Base-by-base conservation (phyloP, 495 filamentous ascomycete species). In the Hypoxylon crocopeplum region DNA sequence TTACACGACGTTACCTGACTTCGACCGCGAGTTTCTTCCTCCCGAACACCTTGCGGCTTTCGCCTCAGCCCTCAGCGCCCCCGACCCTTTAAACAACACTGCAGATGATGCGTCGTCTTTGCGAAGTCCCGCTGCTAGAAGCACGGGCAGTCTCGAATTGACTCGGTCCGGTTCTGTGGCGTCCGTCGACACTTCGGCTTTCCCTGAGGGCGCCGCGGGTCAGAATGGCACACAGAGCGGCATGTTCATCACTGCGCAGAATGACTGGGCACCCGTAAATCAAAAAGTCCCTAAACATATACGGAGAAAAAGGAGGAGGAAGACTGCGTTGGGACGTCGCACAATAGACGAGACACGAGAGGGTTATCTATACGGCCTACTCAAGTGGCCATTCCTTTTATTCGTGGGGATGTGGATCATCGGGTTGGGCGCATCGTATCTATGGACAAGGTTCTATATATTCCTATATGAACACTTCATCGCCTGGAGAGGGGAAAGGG, bases 331-430 rank as follows among this genome's bases (percentile, higher is more conserved):
- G 3, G 74, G 76, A 13, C 59, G 68, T 10, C 79, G 88, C 45
- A 86, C 85, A 46, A 90, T 85, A 57, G 94, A 98, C 70, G 94
- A 98, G 73, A 97, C 93, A 2, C 79, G 94, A 41, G 94, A 98
- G 74, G 94, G 94, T 0, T 91, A 93, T 62, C 80, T 95, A 11
- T 98, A 98, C 70, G 82, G 80, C 1, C 67, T 98, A 20, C 75
- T 96, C 38, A 96, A 97, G 71, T 97, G 92, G 91, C 95, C 94
- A 5, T 82, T 98, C 54, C 76, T 98, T 22, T 62, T 90, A 13
- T 75, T 87, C 22, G 92, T 97, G 0, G 79, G 87, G 37, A 82
- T 86, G 10, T 98, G 92, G 92, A 84, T 98, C 45, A 40, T 83
- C 0, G 82, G 89, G 7, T 78, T 86, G 24, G 78, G 83, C 36